Evolutionary conservation across 371 early-diverging fungal species (phyloP).

Genomic region (Coemansia sp.): DNA sequence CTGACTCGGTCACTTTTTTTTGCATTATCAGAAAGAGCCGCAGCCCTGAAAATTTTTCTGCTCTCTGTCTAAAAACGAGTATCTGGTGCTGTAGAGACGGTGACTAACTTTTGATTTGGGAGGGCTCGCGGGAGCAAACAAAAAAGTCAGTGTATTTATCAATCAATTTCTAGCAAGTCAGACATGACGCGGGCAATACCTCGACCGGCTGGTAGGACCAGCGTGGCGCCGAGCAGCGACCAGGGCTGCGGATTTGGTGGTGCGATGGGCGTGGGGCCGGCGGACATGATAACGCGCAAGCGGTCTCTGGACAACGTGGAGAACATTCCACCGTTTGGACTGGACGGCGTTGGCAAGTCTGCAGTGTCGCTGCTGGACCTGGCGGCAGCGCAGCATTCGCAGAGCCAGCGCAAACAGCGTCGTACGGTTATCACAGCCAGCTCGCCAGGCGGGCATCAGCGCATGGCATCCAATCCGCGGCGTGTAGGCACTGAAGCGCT

Average conservation of each 20-base stretch:
- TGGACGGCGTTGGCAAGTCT: constrained; percentile 17
- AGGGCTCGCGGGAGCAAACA: no score
- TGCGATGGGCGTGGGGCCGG: constrained; percentile 27
- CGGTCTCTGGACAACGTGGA: constrained; percentile 42
- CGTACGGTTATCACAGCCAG: constrained; percentile 38
- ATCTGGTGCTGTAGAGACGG: not conserved
- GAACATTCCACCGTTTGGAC: constrained; percentile 33
- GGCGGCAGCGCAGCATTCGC: constrained; percentile 38
- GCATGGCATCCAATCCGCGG: constrained; percentile 31
- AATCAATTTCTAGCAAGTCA: not conserved
- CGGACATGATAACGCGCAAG: constrained; percentile 29
- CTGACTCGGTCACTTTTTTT: not conserved
- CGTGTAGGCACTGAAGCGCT: constrained; percentile 5
- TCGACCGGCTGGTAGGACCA: constrained; percentile 3
- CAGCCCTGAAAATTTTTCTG: constrained; percentile 1
- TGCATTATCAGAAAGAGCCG: not conserved
- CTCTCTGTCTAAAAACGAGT: not conserved
- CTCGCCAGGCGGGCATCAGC: constrained; percentile 40
- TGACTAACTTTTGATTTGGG: no score
- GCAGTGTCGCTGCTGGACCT: constrained; percentile 39
- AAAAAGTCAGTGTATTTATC: no score
- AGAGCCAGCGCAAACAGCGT: constrained; percentile 41
- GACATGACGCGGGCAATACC: constrained; percentile 26
- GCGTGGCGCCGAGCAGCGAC: constrained; percentile 10
- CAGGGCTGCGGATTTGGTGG: constrained; percentile 32